phyloP scores from a whole-genome alignment of 441 rosid genomes.

The Dalechampia spathulata region DNA sequence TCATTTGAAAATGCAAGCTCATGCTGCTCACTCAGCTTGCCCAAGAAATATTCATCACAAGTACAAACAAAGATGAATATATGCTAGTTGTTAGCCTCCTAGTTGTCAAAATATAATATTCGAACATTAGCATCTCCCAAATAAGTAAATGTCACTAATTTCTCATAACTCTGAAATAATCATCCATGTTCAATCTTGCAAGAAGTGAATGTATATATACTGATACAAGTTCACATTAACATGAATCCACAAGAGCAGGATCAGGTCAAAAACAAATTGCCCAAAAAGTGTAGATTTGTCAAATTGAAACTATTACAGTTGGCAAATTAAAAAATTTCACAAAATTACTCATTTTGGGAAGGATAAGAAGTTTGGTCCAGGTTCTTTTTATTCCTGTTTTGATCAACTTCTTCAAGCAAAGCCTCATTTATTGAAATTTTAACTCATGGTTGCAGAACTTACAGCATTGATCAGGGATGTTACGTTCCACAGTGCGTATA shows the following conservation, averaged over 20 bases:
- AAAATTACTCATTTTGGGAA: neutral
- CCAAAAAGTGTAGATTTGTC: neutral
- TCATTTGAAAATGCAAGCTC: too few relatives aligned
- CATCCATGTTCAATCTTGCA: too few relatives aligned
- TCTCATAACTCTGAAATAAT: neutral
- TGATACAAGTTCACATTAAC: neutral
- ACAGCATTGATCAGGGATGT: slow-evolving; percentile 78
- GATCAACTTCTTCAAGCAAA: neutral
- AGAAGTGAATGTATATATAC: neutral
- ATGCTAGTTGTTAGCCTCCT: neutral
- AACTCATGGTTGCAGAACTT: slow-evolving; percentile 26
- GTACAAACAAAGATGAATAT: neutral
- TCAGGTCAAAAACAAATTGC: neutral
- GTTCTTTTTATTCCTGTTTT: neutral
- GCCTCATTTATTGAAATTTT: neutral
- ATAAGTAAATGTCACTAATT: neutral
- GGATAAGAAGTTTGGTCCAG: neutral
- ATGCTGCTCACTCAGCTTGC: too few relatives aligned
- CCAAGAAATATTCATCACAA: too few relatives aligned
- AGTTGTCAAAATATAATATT: neutral
- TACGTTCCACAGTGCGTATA: slow-evolving; percentile 80
- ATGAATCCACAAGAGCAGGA: neutral
- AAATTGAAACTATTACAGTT: neutral
- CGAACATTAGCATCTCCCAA: neutral
- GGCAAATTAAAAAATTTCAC: neutral